These are phyloP conservation scores for Lizanozyma gosingica DNA, from an alignment of 1,139 yeast species.

Conservation along the genomic window DNA sequence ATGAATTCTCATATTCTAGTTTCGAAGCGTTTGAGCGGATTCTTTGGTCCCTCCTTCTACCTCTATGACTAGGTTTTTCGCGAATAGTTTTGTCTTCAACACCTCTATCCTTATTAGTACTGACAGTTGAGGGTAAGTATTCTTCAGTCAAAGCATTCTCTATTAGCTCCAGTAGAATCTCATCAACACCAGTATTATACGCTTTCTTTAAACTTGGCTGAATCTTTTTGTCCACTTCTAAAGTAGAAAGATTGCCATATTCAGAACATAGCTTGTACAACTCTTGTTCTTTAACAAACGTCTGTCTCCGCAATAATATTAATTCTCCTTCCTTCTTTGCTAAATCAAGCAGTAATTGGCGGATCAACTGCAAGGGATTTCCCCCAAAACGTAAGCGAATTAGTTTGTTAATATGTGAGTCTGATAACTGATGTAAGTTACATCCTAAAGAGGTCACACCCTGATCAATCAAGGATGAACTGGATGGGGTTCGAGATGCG, in stretches of 20 bases:
- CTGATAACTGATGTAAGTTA: not conserved
- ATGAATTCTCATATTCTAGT: too few species aligned
- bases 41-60: not conserved
- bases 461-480: not conserved
- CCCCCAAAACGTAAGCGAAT: not conserved
- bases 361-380: conserved; percentile 16
- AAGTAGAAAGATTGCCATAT: conserved; percentile 33
- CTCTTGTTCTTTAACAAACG: conserved; percentile 36
- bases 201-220: conserved; percentile 1
- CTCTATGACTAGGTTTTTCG: not conserved
- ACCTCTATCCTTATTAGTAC: not conserved
- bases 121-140: not conserved
- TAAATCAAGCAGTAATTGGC: conserved; percentile 41
- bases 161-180: conserved; percentile 11
- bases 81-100: not conserved
- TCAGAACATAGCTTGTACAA: conserved; percentile 32
- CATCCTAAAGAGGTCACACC: not conserved
- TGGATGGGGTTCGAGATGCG: not conserved
- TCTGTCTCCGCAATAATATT: conserved; percentile 28
- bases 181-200: conserved; percentile 5
- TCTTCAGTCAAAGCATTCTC: conserved; percentile 8
- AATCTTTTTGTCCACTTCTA: conserved; percentile 35
- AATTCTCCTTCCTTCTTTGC: conserved; percentile 42
- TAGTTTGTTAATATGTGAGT: not conserved
- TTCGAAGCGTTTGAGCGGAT: conserved; percentile 1